A percentile compares a stretch with the other conserved stretches of the same genome.
These are phyloP conservation scores for Fagus crenata DNA, from an alignment of 306 rosid species.

Conservation along the genomic window DNA sequence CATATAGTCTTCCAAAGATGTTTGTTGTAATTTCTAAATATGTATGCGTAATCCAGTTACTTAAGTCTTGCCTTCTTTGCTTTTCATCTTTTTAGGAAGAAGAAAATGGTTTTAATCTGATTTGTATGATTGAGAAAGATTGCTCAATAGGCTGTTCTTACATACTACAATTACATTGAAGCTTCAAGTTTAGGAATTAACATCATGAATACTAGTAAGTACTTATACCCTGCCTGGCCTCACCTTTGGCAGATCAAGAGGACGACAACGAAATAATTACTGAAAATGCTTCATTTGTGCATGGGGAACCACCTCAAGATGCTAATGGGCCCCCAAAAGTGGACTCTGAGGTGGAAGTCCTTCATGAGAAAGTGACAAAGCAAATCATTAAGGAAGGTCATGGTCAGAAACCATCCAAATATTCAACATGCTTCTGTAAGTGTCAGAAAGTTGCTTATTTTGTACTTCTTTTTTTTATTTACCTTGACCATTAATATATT, in stretches of 20 bases:
- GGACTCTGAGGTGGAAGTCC: conserved; percentile 69
- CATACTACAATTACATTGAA: neutral
- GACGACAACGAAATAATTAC: conserved; percentile 55
- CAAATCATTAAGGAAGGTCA: conserved; percentile 86
- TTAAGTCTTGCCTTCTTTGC: neutral
- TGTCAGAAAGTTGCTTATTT: conserved; percentile 15
- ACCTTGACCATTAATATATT: neutral
- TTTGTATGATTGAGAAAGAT: neutral
- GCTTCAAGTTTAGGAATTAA: neutral
- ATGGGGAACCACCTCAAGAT: conserved; percentile 57
- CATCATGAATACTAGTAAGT: neutral
- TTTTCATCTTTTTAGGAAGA: neutral
- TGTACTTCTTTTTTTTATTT: neutral
- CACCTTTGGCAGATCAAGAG: conserved; percentile 49
- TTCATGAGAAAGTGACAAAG: conserved; percentile 80
- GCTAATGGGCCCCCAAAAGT: conserved; percentile 65
- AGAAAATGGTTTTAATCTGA: neutral
- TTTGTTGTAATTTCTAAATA: neutral
- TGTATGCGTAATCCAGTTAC: neutral
- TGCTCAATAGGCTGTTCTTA: neutral
- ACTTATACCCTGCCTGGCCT: neutral
- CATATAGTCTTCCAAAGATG: neutral
- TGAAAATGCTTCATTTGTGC: conserved; percentile 62
- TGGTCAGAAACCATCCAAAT: conserved; percentile 80
- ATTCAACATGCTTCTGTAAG: conserved; percentile 93